Evolutionary conservation across 768 basidiomycete species (phyloP).

Genomic region (Nevesoporus exiguus): DNA sequence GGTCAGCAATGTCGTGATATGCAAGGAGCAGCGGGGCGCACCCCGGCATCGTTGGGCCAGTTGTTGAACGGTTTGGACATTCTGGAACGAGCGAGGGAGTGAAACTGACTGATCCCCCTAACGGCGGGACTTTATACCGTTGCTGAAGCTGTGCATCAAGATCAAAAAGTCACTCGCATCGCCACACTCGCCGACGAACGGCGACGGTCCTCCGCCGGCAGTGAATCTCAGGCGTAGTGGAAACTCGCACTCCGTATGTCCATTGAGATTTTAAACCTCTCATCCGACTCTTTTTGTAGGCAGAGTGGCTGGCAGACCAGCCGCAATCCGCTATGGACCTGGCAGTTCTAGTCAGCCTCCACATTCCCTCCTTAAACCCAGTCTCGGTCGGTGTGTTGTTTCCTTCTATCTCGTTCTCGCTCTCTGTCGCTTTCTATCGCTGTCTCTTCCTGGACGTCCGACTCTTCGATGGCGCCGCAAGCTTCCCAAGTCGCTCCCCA

Average conservation of each 20-base stretch:
- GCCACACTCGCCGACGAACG: too few relatives aligned
- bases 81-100: neutral
- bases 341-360: slow-evolving; percentile 27
- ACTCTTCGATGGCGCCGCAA: slow-evolving; percentile 25
- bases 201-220: too few relatives aligned
- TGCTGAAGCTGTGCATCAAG: neutral
- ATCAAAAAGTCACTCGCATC: neutral
- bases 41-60: slow-evolving; percentile 32
- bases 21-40: neutral
- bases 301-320: slow-evolving; percentile 3
- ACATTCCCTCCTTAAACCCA: slow-evolving; percentile 4
- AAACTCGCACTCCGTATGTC: too few relatives aligned
- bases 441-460: neutral
- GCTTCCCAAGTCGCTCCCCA: slow-evolving; percentile 3
- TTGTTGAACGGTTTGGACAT: slow-evolving; percentile 28
- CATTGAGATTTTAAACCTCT: too few relatives aligned
- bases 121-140: neutral
- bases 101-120: neutral
- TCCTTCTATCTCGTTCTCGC: slow-evolving; percentile 12
- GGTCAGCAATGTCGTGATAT: neutral
- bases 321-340: neutral
- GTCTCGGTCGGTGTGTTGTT: neutral
- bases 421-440: slow-evolving; percentile 11
- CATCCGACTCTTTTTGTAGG: too few relatives aligned
- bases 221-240: too few relatives aligned